Conservation (phyloP, 805 yeast species). For the Citeromyces nyonsensis region DNA sequence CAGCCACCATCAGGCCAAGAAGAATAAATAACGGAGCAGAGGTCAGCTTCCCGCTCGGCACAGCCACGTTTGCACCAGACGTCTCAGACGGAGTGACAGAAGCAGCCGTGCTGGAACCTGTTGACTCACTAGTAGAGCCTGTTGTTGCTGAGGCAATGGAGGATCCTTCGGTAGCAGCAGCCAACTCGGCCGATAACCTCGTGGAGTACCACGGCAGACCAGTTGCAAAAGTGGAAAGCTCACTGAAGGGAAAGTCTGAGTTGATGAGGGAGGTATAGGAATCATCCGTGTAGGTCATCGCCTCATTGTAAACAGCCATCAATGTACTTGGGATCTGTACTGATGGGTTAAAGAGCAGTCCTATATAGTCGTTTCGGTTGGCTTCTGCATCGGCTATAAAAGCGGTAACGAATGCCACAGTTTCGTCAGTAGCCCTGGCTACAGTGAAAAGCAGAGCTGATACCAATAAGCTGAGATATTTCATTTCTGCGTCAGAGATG, state of each 20-base stretch:
- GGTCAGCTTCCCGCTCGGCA: no score
- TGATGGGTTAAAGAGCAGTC: no score
- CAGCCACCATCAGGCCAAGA: no score
- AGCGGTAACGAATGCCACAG: constrained; percentile 17
- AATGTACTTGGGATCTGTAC: constrained; percentile 1
- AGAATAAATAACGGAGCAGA: no score
- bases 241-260: neutral
- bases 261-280: constrained; percentile 18
- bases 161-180: neutral
- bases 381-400: constrained; percentile 18
- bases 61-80: no score
- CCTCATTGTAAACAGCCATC: constrained; percentile 9
- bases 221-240: constrained; percentile 4
- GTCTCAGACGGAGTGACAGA: no score
- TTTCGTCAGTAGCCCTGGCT: neutral
- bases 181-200: constrained; percentile 10
- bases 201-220: constrained; percentile 17
- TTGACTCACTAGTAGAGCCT: no score
- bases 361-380: constrained; percentile 15
- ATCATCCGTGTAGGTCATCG: constrained; percentile 19
- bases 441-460: neutral
- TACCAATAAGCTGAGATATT: neutral
- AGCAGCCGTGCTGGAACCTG: no score
- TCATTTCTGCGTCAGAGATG: neutral
- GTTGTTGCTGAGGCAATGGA: no score